phyloP scores from a whole-genome alignment of 1,284 basidiomycete genomes.

The Veloporphyrellus conicus region DNA sequence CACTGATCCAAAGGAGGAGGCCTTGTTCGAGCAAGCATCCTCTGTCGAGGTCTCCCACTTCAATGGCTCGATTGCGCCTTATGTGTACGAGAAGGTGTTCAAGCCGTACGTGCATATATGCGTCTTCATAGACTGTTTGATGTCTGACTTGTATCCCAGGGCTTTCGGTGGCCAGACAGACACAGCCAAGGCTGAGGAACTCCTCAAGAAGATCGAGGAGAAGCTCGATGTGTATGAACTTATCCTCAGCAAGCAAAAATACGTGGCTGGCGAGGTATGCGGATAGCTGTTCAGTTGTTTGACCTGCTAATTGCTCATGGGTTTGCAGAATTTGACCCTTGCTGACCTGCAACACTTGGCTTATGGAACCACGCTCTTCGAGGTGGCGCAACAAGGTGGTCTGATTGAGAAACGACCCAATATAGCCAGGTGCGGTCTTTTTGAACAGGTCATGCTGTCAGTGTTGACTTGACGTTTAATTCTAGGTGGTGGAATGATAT shows the following conservation, averaged over 20 bases:
- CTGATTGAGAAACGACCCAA: conserved; percentile 19
- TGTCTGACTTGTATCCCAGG: conserved; percentile 1
- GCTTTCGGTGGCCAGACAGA: conserved; percentile 16
- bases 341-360: conserved; percentile 55
- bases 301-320: conserved; percentile 8
- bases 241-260: conserved; percentile 46
- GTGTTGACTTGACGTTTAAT: conserved; percentile 6
- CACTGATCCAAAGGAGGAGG: conserved; percentile 28
- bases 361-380: conserved; percentile 30
- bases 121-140: not conserved
- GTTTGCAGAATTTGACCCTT: conserved; percentile 39
- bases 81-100: conserved; percentile 34
- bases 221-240: conserved; percentile 44
- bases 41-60: conserved; percentile 33
- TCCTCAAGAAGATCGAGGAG: conserved; percentile 26
- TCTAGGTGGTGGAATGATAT: conserved; percentile 33
- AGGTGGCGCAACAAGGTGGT: too few species aligned
- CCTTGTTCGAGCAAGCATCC: conserved; percentile 33
- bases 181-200: conserved; percentile 23
- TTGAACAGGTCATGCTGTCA: not conserved
- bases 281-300: not conserved
- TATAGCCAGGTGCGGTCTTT: conserved; percentile 23
- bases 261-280: conserved; percentile 47
- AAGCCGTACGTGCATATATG: conserved; percentile 33
- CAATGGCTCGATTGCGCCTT: conserved; percentile 18